A percentile compares a stretch with the other conserved stretches of the same genome.
phyloP scores from a whole-genome alignment of 2,329 filamentous ascomycete genomes.

The Paracoccidioides brasiliensis region DNA sequence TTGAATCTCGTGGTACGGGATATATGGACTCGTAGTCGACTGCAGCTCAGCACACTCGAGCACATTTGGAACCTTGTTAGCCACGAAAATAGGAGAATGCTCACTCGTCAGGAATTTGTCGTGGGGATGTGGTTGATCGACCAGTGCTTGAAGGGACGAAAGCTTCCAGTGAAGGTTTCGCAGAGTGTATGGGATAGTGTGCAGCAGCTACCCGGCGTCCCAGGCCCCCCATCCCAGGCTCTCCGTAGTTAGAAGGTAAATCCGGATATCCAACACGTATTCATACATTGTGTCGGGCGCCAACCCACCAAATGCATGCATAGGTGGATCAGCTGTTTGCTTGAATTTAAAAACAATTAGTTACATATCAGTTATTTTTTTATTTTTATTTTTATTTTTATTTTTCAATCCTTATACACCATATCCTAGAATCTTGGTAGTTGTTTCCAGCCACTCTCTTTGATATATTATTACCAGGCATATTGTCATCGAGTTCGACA shows the following conservation, averaged over 20 bases:
- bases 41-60: constrained; percentile 27
- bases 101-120: constrained; percentile 36
- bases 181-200: constrained; percentile 37
- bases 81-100: constrained; percentile 24
- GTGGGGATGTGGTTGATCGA: constrained; percentile 40
- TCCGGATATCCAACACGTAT: no score
- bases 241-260: background rate
- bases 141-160: constrained; percentile 35
- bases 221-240: constrained; percentile 5
- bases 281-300: no score
- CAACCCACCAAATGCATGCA: no score
- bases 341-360: no score
- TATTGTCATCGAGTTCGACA: background rate
- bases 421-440: no score
- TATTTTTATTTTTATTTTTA: no score
- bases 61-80: constrained; percentile 37
- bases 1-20: constrained; percentile 35
- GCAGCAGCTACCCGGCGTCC: constrained; percentile 21
- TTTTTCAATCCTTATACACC: no score
- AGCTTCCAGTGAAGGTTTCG: constrained; percentile 33
- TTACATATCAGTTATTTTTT: no score
- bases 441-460: no score
- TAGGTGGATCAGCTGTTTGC: no score
- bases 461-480: no score
- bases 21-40: constrained; percentile 36